Base-by-base conservation (phyloP, 345 rosid species). In the Pugionium cornutum region DNA sequence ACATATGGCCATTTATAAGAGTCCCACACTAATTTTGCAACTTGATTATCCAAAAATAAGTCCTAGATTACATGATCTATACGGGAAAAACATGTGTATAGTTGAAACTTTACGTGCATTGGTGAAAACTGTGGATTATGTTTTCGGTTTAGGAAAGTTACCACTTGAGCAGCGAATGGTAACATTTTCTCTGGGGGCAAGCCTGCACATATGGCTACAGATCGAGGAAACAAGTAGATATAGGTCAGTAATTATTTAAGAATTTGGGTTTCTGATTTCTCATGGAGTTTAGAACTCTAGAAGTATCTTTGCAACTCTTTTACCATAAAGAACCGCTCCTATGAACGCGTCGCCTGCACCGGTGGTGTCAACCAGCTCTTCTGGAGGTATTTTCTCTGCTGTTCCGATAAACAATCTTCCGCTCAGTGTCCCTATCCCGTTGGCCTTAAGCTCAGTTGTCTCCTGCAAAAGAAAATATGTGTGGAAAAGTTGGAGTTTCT, bases 271-370 rank as follows among this genome's bases (percentile, higher is more conserved):
- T 63, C 6, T 46, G 30, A 39, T 63, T 62, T 25, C 2, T 5
- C 36, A 51, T 11, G n/a, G 29, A 35, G 30, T 48, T 6, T 29
- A 2, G 18, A 18, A 18, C 18, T 18, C 18, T 34, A 44, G 2
- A 50, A 25, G 53, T 31, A 37, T 31, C n/a, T 65, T 28, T 53
- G 57, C 30, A 33, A 46, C n/a, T 4, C 8, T 61, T 70, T 37
- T 80, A 89, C 95, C 88, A 35, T 82, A 92, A 51, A 92, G 72
- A 66, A 86, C 73, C 11, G 91, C 92, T 72, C 98, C 95, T 37
- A 84, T 80, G 63, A 89, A 92, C 50, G 96, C 91, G 70, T 92
- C 98, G 0, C 98, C 98, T 4, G 94, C 98, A 37, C 98, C 98
- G 2, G 98, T 92, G 48, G 95, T 87, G 75, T 92, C 97, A n/a